Evolutionary conservation across 495 filamentous ascomycete species (phyloP), one percentile per base, ranked within the genome.

Genomic region (Trichoderma asperelloides): DNA sequence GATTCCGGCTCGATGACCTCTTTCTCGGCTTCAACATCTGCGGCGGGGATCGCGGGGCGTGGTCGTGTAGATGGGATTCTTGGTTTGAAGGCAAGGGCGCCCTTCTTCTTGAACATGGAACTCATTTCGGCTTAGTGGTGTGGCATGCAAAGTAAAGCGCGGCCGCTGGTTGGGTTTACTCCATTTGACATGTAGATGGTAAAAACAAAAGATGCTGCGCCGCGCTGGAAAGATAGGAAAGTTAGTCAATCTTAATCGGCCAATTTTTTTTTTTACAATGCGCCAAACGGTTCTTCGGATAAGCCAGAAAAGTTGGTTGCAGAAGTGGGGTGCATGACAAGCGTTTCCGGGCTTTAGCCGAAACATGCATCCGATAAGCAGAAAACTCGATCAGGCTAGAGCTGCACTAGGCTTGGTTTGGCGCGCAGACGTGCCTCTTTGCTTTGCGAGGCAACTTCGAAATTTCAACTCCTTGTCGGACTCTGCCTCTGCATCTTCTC

Each of bases 71-170:
- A 62, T 28, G 66, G 40, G 23, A 66, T 62, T 45, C 71, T 74
- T 15, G 69, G 67, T 65, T 74, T 72, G 27, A 70, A 71, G 62
- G 65, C 66, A 30, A 73, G 71, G 69, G 72, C 76, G 65, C 74
- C 70, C 64, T 79, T 80, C 67, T 78, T 80, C 66, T 79, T 81
- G 67, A 82, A 65, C 78, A 83, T 79, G 63, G 72, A 77, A 75
- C 72, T 76, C 71, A 77, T 78, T 28, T 11, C 62, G 13, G 55
- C 27, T 2, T 18, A 30, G 30, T 45, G 28, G n/a, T 65, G 23
- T 45, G 64, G 7, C 18, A 8, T 13, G 64, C 11, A 63, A 21
- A 45, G 21, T 39, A 15, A 66, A 39, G 47, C 43, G 43, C 49
- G 37, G 13, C 43, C 27, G 64, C 11, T 41, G 65, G 1, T 23